Evolutionary conservation across 1,284 basidiomycete species (phyloP).

Genomic region (Trametes versicolor): DNA sequence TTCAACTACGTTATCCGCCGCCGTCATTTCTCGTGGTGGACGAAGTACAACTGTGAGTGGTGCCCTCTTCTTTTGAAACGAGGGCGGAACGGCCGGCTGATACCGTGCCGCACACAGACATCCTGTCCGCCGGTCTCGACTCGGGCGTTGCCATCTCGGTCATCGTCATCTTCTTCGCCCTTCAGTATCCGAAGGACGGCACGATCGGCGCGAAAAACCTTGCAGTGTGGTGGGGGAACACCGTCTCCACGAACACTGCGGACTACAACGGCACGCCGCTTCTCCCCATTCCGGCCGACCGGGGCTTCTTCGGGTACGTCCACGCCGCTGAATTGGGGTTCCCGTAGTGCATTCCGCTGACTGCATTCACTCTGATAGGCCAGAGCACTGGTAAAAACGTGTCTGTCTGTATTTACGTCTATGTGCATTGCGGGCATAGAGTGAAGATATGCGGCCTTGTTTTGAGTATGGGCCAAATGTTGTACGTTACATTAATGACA

Average conservation of each 20-base stretch:
- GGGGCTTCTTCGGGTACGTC: conserved; percentile 30
- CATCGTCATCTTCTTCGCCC: conserved; percentile 58
- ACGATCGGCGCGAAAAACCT: conserved; percentile 51
- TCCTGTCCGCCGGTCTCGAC: conserved; percentile 60
- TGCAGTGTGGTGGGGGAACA: conserved; percentile 55
- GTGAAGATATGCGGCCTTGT: neutral
- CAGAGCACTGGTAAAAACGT: neutral
- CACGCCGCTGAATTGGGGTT: neutral
- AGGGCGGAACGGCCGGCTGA: neutral
- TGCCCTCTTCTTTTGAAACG: neutral
- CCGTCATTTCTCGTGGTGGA: conserved; percentile 55
- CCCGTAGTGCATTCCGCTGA: neutral
- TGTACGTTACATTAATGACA: neutral
- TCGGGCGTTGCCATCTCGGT: conserved; percentile 56
- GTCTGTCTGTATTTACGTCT: neutral
- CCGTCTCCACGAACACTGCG: conserved; percentile 47
- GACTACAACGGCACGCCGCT: conserved; percentile 40
- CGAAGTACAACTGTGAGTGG: conserved; percentile 55
- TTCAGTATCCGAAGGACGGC: conserved; percentile 56
- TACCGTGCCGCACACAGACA: conserved; percentile 43
- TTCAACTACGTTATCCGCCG: conserved; percentile 58
- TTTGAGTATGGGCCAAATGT: neutral
- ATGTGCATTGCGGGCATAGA: neutral
- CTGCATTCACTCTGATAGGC: neutral
- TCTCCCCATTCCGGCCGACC: conserved; percentile 30